Base-by-base conservation (phyloP, 2,329 filamentous ascomycete genomes). In the Didymella pomorum region DNA sequence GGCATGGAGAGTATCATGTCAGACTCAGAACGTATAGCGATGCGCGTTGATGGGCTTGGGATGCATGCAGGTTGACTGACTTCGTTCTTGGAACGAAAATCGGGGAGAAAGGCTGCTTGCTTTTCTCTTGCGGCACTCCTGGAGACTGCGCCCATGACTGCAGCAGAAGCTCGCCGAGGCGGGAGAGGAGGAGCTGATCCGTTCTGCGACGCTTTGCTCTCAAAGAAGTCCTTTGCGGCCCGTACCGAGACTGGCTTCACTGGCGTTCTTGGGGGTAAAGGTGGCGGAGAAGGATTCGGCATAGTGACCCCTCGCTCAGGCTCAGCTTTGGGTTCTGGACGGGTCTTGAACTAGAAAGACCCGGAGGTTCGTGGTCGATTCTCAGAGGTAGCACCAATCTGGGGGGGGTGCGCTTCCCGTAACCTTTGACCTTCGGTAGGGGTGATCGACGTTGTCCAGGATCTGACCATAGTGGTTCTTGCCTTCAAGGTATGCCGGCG, bases 381-480 rank as follows among this genome's bases (percentile, higher is more conserved):
- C 57, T 65, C 63, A 35, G 61, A 65, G 21, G 49, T 63, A 28
- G 68, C 67, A 46, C 64, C 61, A n/a, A 63, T 26, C 46, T 70
- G 67, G 11, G 67, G 67, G 68, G 23, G 71, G 65, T 5, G 67
- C 58, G 14, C 57, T 37, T 29, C 50, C 25, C 39, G 50, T 28
- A 5, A 42, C 39, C 31, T 51, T 58, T 11, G 50, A 33, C 42
- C 64, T 63, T 43, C 63, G 65, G 52, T 67, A 70, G 9, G 67
- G 62, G 50, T 67, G 65, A 9, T 70, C 62, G 47, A 62, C 52
- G 28, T 52, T 61, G 20, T 72, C 66, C 39, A 75, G 47, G 21
- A 76, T 65, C 33, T 65, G 64, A 35, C 71, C 73, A 58, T 75
- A 74, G 8, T 72, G 70, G 28, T 74, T 75, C 56, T 71, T 76